A percentile compares a stretch with the other conserved stretches of the same genome.
Conservation (phyloP, 2,329 filamentous ascomycete genomes). For the Cryphonectria parasitica region DNA sequence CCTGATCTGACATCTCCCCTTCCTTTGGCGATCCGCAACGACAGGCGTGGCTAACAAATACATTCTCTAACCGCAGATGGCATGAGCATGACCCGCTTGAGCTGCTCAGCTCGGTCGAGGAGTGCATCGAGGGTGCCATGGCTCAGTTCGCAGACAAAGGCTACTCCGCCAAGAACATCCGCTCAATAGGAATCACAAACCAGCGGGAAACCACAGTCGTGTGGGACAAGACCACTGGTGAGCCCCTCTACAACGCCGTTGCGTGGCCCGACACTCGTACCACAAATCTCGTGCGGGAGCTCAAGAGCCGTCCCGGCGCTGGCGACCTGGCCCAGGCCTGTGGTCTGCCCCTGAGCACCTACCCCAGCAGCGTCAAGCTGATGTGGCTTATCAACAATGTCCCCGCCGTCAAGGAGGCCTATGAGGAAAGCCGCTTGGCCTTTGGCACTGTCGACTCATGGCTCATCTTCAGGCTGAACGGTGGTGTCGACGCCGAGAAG, state of each 20-base stretch:
- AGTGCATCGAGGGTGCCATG: conserved; percentile 78
- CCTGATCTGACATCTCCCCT: not conserved
- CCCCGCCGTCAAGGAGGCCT: conserved; percentile 70
- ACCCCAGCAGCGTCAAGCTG: conserved; percentile 85
- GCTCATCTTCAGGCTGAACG: conserved; percentile 85
- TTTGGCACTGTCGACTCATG: conserved; percentile 91
- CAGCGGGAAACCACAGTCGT: conserved; percentile 87
- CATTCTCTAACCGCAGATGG: conserved; percentile 60
- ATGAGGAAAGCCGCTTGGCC: conserved; percentile 74
- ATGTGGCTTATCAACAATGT: conserved; percentile 79
- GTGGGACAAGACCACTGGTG: conserved; percentile 80
- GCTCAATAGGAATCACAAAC: conserved; percentile 83
- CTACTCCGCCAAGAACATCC: conserved; percentile 69
- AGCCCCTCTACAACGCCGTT: conserved; percentile 82
- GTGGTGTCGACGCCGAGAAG: conserved; percentile 61
- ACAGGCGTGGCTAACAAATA: conserved; percentile 16
- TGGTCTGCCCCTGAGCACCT: conserved; percentile 84
- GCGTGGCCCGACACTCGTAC: conserved; percentile 91
- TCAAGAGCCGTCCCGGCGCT: conserved; percentile 69
- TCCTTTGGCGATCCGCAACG: conserved; percentile 18
- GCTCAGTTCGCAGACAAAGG: conserved; percentile 73
- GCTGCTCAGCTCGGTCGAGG: conserved; percentile 73
- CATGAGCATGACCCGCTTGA: conserved; percentile 86
- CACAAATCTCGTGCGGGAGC: conserved; percentile 70
- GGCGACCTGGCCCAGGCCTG: conserved; percentile 72